Conservation (phyloP, 352 stramenopile genomes). For the Globisporangium yorkense region DNA sequence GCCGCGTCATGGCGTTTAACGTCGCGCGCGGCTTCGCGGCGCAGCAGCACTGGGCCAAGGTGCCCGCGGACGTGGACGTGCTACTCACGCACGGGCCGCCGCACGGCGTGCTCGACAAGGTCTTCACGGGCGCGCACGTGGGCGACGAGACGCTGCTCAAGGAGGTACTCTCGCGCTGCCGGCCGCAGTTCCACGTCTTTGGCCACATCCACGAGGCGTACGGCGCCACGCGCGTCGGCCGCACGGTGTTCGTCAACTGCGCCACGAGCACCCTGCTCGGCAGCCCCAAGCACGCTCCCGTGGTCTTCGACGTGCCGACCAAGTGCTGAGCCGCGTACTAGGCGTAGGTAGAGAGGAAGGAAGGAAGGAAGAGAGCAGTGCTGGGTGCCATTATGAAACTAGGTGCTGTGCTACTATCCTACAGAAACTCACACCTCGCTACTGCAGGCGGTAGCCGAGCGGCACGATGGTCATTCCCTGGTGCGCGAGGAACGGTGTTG, state of each 20-base stretch:
- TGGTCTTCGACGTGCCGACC: slow-evolving; percentile 73
- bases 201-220: slow-evolving; percentile 91
- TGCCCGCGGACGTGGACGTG: slow-evolving; percentile 76
- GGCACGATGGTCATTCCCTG: no score
- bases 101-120: slow-evolving; percentile 79
- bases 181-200: slow-evolving; percentile 86
- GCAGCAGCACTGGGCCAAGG: slow-evolving; percentile 65
- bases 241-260: slow-evolving; percentile 88
- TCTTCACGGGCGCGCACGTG: slow-evolving; percentile 48
- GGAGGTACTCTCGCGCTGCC: slow-evolving; percentile 72
- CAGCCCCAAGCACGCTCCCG: slow-evolving; percentile 46
- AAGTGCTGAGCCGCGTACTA: slow-evolving; percentile 60
- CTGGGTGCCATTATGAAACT: no score
- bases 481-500: no score
- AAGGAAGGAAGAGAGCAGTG: no score
- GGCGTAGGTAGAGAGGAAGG: no score
- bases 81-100: slow-evolving; percentile 88
- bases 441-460: no score
- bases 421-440: no score
- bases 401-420: no score
- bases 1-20: slow-evolving; percentile 68
- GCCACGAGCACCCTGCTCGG: slow-evolving; percentile 65
- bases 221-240: slow-evolving; percentile 64
- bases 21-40: slow-evolving; percentile 52
- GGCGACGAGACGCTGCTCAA: slow-evolving; percentile 80